phyloP scores from a whole-genome alignment of 495 filamentous ascomycete genomes.

The Penicillium canescens region DNA sequence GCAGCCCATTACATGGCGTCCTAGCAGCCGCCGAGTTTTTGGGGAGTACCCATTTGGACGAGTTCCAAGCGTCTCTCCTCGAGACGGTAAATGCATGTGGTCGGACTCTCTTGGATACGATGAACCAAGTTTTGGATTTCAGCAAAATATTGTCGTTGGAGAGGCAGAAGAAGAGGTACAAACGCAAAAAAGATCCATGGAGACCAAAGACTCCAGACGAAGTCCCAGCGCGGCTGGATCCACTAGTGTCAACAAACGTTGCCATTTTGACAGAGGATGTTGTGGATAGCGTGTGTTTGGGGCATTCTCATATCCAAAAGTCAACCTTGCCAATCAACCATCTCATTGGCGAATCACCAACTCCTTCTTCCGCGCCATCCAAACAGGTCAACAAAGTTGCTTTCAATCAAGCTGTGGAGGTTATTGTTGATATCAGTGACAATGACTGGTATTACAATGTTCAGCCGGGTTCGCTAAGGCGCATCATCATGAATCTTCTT shows the following conservation, averaged over 20 bases:
- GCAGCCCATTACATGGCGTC: slow-evolving; percentile 70
- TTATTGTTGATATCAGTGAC: slow-evolving; percentile 53
- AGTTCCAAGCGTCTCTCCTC: slow-evolving; percentile 52
- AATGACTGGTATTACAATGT: slow-evolving; percentile 55
- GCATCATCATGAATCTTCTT: slow-evolving; percentile 71
- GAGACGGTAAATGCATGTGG: slow-evolving; percentile 67
- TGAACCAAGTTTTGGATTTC: slow-evolving; percentile 23
- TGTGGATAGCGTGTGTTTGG: slow-evolving; percentile 14
- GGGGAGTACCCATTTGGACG: background rate
- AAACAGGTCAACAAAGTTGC: slow-evolving; percentile 11
- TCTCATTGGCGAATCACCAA: background rate
- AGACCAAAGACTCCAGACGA: background rate
- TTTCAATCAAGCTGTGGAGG: slow-evolving; percentile 42
- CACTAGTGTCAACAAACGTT: slow-evolving; percentile 8
- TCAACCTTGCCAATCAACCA: background rate
- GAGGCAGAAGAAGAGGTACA: slow-evolving; percentile 6
- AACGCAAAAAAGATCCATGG: slow-evolving; percentile 6
- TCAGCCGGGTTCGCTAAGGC: slow-evolving; percentile 62
- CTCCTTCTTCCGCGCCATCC: background rate
- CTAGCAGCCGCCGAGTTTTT: slow-evolving; percentile 62
- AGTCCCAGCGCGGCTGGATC: background rate
- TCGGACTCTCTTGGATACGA: slow-evolving; percentile 61
- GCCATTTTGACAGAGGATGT: slow-evolving; percentile 15
- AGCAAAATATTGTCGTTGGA: slow-evolving; percentile 20
- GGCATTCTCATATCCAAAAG: slow-evolving; percentile 5